Conservation (phyloP, 1,284 basidiomycete species). For the Sporisorium exsertum region DNA sequence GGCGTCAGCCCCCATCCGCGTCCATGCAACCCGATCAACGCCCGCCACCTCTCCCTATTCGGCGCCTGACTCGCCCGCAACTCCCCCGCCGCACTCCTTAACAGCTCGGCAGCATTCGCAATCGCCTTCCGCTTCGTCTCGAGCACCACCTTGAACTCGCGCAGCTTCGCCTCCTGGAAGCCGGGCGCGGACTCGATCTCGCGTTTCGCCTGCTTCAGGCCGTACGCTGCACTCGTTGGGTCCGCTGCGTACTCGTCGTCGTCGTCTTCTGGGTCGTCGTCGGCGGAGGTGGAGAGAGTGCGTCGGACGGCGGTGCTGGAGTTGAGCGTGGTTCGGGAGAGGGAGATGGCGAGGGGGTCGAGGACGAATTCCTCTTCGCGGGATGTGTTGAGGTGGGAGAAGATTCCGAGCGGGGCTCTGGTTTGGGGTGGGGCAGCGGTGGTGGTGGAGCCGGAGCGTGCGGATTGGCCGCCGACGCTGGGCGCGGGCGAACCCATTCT, state of each 20-base stretch:
- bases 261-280: conserved; percentile 17
- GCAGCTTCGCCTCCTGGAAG: conserved; percentile 16
- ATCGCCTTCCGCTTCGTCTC: conserved; percentile 48
- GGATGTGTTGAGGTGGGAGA: conserved; percentile 19
- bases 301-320: conserved; percentile 12
- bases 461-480: conserved; percentile 22
- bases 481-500: conserved; percentile 32
- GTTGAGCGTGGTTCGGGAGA: conserved; percentile 29
- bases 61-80: conserved; percentile 26
- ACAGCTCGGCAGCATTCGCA: conserved; percentile 43
- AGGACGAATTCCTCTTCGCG: conserved; percentile 47
- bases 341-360: conserved; percentile 39
- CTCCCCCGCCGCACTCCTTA: conserved; percentile 49
- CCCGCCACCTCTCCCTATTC: conserved; percentile 54
- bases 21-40: conserved; percentile 42
- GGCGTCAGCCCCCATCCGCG: conserved; percentile 59
- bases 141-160: conserved; percentile 45
- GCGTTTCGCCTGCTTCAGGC: conserved; percentile 19
- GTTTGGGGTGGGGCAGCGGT: neutral
- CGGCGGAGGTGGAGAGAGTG: neutral
- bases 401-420: conserved; percentile 32
- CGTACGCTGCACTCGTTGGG: conserved; percentile 17
- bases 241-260: conserved; percentile 28
- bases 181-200: conserved; percentile 16
- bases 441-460: conserved; percentile 17